Evolutionary conservation across 768 basidiomycete species (phyloP).

Genomic region (Collybia nuda): DNA sequence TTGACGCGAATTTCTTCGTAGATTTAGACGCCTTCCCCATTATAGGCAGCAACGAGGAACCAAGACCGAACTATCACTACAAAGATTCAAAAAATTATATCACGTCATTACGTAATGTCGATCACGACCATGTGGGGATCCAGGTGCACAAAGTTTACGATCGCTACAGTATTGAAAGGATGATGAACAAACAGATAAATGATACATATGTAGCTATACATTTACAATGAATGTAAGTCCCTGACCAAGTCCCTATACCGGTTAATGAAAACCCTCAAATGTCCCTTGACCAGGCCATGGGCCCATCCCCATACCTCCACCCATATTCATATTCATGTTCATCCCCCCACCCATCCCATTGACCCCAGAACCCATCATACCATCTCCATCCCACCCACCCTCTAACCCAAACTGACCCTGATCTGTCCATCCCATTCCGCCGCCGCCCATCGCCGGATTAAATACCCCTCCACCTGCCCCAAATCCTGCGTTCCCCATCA

Average conservation of each 20-base stretch:
- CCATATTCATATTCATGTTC: slow-evolving; percentile 36
- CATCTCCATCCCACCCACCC: slow-evolving; percentile 29
- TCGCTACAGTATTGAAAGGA: too few relatives aligned
- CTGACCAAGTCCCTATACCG: background rate
- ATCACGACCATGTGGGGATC: background rate
- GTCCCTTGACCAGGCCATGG: slow-evolving; percentile 18
- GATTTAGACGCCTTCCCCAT: slow-evolving; percentile 68
- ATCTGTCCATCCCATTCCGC: slow-evolving; percentile 32
- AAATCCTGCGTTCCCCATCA: slow-evolving; percentile 22
- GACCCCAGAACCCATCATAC: slow-evolving; percentile 36
- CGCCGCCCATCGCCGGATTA: slow-evolving; percentile 32
- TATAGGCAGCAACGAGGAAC: background rate
- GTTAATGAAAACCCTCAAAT: slow-evolving; percentile 9
- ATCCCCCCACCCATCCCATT: slow-evolving; percentile 38
- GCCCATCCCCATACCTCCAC: slow-evolving; percentile 46
- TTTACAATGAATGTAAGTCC: too few relatives aligned
- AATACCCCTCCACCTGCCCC: slow-evolving; percentile 24
- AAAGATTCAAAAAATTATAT: background rate
- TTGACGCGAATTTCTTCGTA: slow-evolving; percentile 84
- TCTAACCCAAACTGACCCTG: slow-evolving; percentile 30
- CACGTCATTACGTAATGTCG: background rate
- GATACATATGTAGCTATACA: background rate
- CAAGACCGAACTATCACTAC: too few relatives aligned
- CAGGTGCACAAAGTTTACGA: too few relatives aligned
- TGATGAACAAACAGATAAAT: background rate